Evolutionary conservation across 2,329 filamentous ascomycete species (phyloP), one percentile per base, ranked within the genome.

Genomic region (Fusarium poae): DNA sequence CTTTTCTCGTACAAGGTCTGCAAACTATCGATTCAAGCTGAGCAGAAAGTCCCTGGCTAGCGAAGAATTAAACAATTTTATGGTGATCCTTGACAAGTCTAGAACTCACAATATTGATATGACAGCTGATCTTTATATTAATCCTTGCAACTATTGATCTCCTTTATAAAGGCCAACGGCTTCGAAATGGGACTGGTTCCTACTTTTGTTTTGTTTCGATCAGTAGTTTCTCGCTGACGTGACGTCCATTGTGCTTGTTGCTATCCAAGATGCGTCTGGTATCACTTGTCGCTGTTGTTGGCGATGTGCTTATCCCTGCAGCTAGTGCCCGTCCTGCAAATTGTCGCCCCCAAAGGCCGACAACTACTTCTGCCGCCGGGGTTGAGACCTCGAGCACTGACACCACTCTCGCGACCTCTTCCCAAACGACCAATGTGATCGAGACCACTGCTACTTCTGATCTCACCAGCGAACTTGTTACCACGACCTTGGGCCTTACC

Each of bases 171-270:
- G 18, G 18, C 10, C 2, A 37, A n/a, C 1, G 5, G 4, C 9
- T 11, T 11, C 9, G 11, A n/a, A 18, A 11, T n/a, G 5, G 8
- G 16, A 8, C 34, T 35, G 10, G 16, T 8, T 18, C 4, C 4
- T 32, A 13, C 30, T 13, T 32, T 35, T n/a, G 10, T 18, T 35
- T 11, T 9, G 7, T 11, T 3, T 10, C 5, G 18, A 11, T n/a
- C 9, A 10, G 4, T n/a, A 9, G 9, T n/a, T 35, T n/a, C 1
- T 11, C 5, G n/a, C 4, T 1, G 18, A 37, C 9, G 34, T n/a
- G 11, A 4, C 18, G 18, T n/a, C 18, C 34, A 37, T 20, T n/a
- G 0, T 18, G 5, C 18, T 37, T 10, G 1, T n/a, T 37, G 6
- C 0, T 5, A 13, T 1, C 1, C 18, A 37, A 37, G 18, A 37